Evolutionary conservation across 768 basidiomycete genomes (phyloP), one percentile per base, ranked within the genome.

Genomic region (Mycena chlorophos): DNA sequence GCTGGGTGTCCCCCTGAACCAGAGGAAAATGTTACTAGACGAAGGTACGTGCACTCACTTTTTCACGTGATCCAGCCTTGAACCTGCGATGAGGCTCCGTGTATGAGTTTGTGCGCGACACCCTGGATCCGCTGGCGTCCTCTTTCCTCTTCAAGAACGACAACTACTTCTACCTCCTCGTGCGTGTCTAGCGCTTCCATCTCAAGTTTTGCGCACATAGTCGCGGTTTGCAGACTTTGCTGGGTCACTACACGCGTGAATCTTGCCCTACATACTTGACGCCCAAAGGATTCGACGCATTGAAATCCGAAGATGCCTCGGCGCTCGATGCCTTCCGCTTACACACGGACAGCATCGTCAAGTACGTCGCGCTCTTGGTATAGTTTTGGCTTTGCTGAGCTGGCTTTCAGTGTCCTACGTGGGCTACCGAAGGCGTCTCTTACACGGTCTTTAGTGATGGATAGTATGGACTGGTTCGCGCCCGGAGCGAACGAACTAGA

Each of bases 1-100:
- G 0, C 71, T 91, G 22, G 89, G 89, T 16, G 89, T 91, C 3
- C 88, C 89, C 3, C 70, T 77, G 58, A 86, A 87, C 63, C 87
- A 89, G 70, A 76, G 85, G 57, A 73, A 74, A 54, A 83, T 85
- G 78, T 70, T 88, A 51, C 62, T 86, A 23, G 66, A 79, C 6
- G 82, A 83, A 54, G 80, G 81, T 20, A 20, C 28, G 55, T 27
- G 28, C 14, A 34, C n/a, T n/a, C n/a, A n/a, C n/a, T n/a, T n/a
- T n/a, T n/a, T n/a, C n/a, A n/a, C n/a, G n/a, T n/a, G n/a, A n/a
- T n/a, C n/a, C n/a, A n/a, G n/a, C n/a, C 20, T 5, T 23, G 22
- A n/a, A n/a, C 13, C 6, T 40, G 3, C 25, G n/a, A n/a, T n/a
- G n/a, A 57, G 53, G 60, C n/a, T 66, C 71, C 20, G 57, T 73